Conservation (phyloP, 805 yeast genomes). For the Pichia nanzhaoensis region DNA sequence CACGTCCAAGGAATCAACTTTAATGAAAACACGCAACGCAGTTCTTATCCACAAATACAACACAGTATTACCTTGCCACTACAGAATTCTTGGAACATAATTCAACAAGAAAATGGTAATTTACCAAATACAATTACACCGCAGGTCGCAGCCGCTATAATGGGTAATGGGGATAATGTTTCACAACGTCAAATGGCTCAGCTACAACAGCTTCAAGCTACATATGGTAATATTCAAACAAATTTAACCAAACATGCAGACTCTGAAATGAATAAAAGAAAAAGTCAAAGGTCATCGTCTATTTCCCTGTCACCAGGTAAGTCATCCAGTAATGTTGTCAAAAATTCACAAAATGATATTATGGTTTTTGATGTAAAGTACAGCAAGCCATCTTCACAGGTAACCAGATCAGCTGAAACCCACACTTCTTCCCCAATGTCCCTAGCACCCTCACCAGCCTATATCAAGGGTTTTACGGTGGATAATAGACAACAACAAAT, state of each 20-base stretch:
- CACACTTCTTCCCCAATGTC: too few species aligned
- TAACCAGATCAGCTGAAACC: too few species aligned
- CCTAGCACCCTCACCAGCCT: too few species aligned
- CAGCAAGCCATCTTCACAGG: too few species aligned
- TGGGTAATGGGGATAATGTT: conserved; percentile 4
- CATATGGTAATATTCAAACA: conserved; percentile 26
- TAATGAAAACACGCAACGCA: not conserved
- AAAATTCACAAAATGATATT: too few species aligned
- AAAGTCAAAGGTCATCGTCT: not conserved
- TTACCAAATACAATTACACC: conserved; percentile 5
- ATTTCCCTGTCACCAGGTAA: too few species aligned
- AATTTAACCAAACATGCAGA: conserved; percentile 18
- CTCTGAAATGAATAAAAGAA: conserved; percentile 7
- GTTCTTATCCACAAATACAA: not conserved
- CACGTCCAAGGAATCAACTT: not conserved
- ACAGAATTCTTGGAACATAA: not conserved
- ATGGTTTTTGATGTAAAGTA: too few species aligned
- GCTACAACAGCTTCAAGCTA: conserved; percentile 26
- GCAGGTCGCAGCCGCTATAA: conserved; percentile 18
- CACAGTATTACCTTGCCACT: not conserved
- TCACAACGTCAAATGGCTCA: conserved; percentile 11
- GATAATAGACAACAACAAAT: too few species aligned
- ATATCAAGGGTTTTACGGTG: too few species aligned
- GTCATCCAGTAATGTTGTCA: not conserved
- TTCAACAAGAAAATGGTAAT: not conserved